These are phyloP conservation scores for Myriosclerotinia curreyana DNA, from an alignment of 2,329 filamentous ascomycete genomes.

Conservation along the genomic window DNA sequence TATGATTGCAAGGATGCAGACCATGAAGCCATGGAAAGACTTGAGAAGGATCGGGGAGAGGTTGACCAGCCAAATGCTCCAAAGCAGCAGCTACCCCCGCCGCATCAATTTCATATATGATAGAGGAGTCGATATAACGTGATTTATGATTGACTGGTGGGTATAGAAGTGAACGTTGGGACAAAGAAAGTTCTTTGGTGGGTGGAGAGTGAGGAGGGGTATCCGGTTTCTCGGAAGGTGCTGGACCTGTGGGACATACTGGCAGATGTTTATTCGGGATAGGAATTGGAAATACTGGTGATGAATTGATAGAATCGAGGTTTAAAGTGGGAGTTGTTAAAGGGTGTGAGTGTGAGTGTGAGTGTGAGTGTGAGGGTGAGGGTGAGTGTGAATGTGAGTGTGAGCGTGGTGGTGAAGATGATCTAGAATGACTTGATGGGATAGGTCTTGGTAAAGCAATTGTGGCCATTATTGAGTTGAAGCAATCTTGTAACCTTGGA, in stretches of 20 bases:
- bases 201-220: slow-evolving; percentile 66
- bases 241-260: slow-evolving; percentile 79
- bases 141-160: slow-evolving; percentile 65
- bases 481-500: slow-evolving; percentile 17
- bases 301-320: slow-evolving; percentile 50
- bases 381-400: slow-evolving; percentile 48
- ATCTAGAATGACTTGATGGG: slow-evolving; percentile 31
- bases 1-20: slow-evolving; percentile 79
- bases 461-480: slow-evolving; percentile 36
- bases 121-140: slow-evolving; percentile 50
- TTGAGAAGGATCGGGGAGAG: slow-evolving; percentile 76
- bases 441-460: slow-evolving; percentile 39
- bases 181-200: slow-evolving; percentile 52
- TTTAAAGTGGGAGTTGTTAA: slow-evolving; percentile 54
- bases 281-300: slow-evolving; percentile 54
- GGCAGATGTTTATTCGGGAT: slow-evolving; percentile 89
- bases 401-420: slow-evolving; percentile 48
- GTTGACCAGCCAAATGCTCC: slow-evolving; percentile 72
- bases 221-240: slow-evolving; percentile 51
- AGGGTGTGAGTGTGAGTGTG: slow-evolving; percentile 47
- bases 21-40: slow-evolving; percentile 98
- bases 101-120: slow-evolving; percentile 71
- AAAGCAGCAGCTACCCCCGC: slow-evolving; percentile 68
- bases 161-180: slow-evolving; percentile 67
- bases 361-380: slow-evolving; percentile 46